Base-by-base conservation (phyloP, 2,329 filamentous ascomycete species). In the Phaeosphaeriaceae sp. region DNA sequence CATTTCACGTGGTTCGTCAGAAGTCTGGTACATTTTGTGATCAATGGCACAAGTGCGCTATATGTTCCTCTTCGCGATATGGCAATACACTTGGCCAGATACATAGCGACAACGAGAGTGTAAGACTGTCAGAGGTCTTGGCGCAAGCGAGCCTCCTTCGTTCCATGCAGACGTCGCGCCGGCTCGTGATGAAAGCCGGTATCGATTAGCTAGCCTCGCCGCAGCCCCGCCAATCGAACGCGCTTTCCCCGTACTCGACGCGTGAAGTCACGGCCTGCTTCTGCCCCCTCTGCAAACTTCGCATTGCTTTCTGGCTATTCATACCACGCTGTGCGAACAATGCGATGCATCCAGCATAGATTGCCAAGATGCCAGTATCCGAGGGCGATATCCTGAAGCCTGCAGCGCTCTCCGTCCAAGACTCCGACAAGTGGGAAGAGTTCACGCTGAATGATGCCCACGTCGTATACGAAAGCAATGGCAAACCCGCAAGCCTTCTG, bases 371-470 rank as follows among this genome's bases (percentile, higher is more conserved):
- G 72, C 60, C 63, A 56, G 61, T 64, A 26, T 62, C 65, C 42
- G 78, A 79, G 57, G 64, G 67, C 60, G 68, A 78, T 13, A 62
- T 83, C 57, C 76, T 84, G 55, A 74, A 71, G 58, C 78, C 80
- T 4, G 73, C 77, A 52, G 75, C 80, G 63, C 76, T 78, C 43
- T 70, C 78, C 40, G 66, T 80, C 11, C 63, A 71, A 10, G 64
- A 81, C 54, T 72, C 78, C 13, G 80, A 86, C 65, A 77, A 86
- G 17, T 90, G 87, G 83, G 86, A 88, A 3, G 83, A 83, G 50
- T 91, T 90, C 70, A 79, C 86, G 6, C 80, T 93, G 44, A 81
- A 73, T 51, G 83, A 91, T 69, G 89, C 85, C 40, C 81, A 85
- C 19, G 82, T 92, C n/a, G 83, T 86, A 61, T 82, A 88, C 64